Evolutionary conservation across 805 yeast species (phyloP).

Genomic region (Candida easanensis): DNA sequence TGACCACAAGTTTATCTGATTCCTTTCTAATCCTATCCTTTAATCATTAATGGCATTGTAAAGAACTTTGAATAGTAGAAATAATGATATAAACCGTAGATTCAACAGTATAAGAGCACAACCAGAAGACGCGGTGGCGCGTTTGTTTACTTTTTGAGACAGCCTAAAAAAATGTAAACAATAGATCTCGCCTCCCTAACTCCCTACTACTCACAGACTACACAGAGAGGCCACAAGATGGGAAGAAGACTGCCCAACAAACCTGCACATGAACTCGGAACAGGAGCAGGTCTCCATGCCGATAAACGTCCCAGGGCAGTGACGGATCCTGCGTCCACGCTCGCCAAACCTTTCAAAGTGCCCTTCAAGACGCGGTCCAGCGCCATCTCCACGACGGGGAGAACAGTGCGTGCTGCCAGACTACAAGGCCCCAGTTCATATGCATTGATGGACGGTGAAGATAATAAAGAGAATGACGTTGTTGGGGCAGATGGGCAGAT

Average conservation of each 20-base stretch:
- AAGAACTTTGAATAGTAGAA: no score
- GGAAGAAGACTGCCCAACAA: slow-evolving; percentile 39
- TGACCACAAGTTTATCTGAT: slow-evolving; percentile 21
- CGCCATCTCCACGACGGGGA: slow-evolving; percentile 21
- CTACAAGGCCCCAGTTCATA: slow-evolving; percentile 40
- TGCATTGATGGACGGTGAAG: slow-evolving; percentile 32
- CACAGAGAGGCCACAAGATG: slow-evolving; percentile 21
- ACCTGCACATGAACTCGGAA: slow-evolving; percentile 52
- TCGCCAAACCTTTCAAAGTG: slow-evolving; percentile 67
- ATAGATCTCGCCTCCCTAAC: not conserved
- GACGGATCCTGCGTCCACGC: slow-evolving; percentile 46
- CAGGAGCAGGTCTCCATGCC: slow-evolving; percentile 67
- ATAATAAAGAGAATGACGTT: slow-evolving; percentile 35
- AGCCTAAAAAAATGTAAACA: not conserved
- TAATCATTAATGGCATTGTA: no score
- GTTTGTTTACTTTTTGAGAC: not conserved
- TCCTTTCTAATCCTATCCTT: no score
- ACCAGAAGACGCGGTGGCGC: no score
- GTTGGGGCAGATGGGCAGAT: slow-evolving; percentile 31
- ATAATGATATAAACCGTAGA: no score
- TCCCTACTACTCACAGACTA: not conserved
- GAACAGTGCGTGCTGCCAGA: slow-evolving; percentile 28
- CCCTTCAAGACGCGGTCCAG: slow-evolving; percentile 45
- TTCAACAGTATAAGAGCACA: no score
- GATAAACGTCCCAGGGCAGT: slow-evolving; percentile 52